phyloP scores from a whole-genome alignment of 306 rosid species.

The Pueraria montana region DNA sequence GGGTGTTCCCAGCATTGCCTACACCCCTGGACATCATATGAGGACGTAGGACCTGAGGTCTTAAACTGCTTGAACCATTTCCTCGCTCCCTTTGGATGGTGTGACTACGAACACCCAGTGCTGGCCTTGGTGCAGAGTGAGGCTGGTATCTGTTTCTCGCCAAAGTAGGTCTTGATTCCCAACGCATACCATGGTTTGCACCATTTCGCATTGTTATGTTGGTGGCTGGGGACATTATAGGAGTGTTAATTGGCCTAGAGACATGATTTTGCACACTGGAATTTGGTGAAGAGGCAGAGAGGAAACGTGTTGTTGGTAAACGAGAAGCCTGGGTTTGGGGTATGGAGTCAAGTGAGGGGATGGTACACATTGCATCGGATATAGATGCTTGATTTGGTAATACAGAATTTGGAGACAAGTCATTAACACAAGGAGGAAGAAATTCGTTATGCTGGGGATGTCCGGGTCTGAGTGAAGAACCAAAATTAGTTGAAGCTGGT shows the following conservation, averaged over 20 bases:
- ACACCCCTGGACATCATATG: slow-evolving; percentile 50
- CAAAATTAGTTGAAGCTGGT: slow-evolving; percentile 50
- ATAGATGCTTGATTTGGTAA: slow-evolving; percentile 50
- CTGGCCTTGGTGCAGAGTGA: slow-evolving; percentile 36
- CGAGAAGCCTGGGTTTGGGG: slow-evolving; percentile 47
- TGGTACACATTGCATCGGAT: slow-evolving; percentile 42
- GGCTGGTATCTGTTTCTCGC: slow-evolving; percentile 53
- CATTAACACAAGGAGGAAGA: slow-evolving; percentile 40
- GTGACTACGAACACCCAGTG: slow-evolving; percentile 52
- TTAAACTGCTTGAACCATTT: slow-evolving; percentile 40
- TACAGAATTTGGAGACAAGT: slow-evolving; percentile 52
- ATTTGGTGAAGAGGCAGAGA: slow-evolving; percentile 22
- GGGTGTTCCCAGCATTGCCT: slow-evolving; percentile 35
- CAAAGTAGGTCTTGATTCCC: slow-evolving; percentile 41
- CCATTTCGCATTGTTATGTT: slow-evolving; percentile 44
- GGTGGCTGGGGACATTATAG: slow-evolving; percentile 33
- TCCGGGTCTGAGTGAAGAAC: slow-evolving; percentile 13
- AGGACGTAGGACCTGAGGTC: slow-evolving; percentile 45
- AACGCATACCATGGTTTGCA: slow-evolving; percentile 53
- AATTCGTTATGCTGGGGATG: slow-evolving; percentile 37
- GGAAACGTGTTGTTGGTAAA: slow-evolving; percentile 29
- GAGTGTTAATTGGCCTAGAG: slow-evolving; percentile 41
- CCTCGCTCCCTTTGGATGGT: slow-evolving; percentile 55
- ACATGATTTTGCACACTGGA: slow-evolving; percentile 54
- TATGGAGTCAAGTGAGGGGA: slow-evolving; percentile 40